Percentiles rank a stretch among this genome's conserved stretches.
Evolutionary conservation across 179 eudicot species (phyloP).

Genomic region (Corrigiola litoralis): DNA sequence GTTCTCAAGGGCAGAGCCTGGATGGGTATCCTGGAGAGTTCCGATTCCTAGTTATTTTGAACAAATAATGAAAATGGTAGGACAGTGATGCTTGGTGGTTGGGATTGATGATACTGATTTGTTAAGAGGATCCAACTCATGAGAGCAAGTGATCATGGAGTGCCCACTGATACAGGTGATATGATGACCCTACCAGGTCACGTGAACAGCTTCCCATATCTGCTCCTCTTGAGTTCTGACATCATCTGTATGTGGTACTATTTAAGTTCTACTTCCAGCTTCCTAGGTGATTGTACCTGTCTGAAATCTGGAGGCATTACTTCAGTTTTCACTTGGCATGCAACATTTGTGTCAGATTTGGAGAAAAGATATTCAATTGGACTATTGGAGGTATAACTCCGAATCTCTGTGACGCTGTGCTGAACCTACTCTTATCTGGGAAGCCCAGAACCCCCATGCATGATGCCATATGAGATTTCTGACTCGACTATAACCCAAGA

Average conservation of each 20-base stretch:
- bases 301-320: neutral
- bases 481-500: no score
- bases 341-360: neutral
- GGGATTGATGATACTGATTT: constrained; percentile 1
- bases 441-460: no score
- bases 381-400: no score
- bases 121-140: constrained; percentile 8
- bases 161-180: neutral
- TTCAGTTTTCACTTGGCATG: neutral
- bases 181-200: constrained; percentile 14
- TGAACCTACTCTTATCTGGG: no score
- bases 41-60: neutral
- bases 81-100: constrained; percentile 9
- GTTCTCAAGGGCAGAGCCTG: neutral
- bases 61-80: constrained; percentile 11
- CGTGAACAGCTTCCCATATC: constrained; percentile 16
- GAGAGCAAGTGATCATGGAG: neutral
- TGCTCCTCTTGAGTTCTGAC: constrained; percentile 14
- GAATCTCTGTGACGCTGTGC: no score
- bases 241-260: constrained; percentile 6
- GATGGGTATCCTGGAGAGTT: neutral
- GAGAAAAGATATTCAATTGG: neutral
- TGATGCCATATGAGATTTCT: no score
- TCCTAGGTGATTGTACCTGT: neutral
- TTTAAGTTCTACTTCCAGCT: neutral